Evolutionary conservation across 768 basidiomycete genomes (phyloP).

Genomic region (Rhodotorula sphaerocarpa): DNA sequence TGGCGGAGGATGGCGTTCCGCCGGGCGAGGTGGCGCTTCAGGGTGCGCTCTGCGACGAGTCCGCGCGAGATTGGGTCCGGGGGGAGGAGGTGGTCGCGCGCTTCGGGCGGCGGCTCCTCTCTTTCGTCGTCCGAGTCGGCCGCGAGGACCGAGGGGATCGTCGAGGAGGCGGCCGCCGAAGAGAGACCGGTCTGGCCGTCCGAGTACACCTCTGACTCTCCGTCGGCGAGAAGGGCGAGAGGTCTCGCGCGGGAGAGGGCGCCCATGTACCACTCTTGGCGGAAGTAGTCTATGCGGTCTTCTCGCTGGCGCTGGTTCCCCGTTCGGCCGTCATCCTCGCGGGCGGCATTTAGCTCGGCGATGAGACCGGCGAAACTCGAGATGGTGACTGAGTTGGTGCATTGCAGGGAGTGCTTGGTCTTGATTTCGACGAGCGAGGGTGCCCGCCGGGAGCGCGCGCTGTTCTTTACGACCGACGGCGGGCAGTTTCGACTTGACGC

Average conservation of each 20-base stretch:
- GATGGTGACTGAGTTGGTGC: slow-evolving; percentile 7
- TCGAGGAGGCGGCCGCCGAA: background rate
- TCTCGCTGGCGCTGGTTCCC: background rate
- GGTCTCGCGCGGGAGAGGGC: background rate
- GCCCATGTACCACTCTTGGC: slow-evolving; percentile 12
- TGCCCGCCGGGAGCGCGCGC: too few relatives aligned
- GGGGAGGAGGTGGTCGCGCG: background rate
- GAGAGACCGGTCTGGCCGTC: background rate
- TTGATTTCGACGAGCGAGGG: slow-evolving; percentile 7
- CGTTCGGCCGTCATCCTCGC: background rate
- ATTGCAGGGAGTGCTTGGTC: slow-evolving; percentile 1
- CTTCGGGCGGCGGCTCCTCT: background rate
- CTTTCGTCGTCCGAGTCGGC: background rate
- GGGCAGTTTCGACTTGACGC: too few relatives aligned
- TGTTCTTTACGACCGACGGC: too few relatives aligned
- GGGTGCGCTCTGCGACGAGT: slow-evolving; percentile 17
- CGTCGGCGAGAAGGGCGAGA: background rate
- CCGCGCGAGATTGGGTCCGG: slow-evolving; percentile 11
- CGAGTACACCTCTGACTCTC: slow-evolving; percentile 1
- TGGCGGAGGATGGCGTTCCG: slow-evolving; percentile 5
- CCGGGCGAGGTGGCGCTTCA: slow-evolving; percentile 6
- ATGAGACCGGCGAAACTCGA: slow-evolving; percentile 7
- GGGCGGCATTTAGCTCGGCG: slow-evolving; percentile 13
- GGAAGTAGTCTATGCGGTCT: slow-evolving; percentile 20
- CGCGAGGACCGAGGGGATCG: background rate